Conservation (phyloP, 2,329 filamentous ascomycete genomes). For the Fusarium torulosum region DNA sequence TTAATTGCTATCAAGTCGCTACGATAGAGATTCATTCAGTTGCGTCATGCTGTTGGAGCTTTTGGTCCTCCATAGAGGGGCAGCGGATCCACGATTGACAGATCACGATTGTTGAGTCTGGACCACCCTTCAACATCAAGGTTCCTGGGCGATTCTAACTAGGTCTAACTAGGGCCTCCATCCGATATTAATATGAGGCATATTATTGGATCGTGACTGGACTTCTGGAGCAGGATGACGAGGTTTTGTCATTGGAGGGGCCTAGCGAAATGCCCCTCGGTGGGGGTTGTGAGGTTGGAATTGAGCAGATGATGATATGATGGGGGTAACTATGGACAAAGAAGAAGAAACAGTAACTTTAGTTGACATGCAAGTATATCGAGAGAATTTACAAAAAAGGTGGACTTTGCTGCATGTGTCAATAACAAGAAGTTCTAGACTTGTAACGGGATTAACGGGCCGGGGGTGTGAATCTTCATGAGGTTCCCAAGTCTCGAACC, state of each 20-base stretch:
- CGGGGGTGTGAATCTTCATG: constrained; percentile 20
- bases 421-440: constrained; percentile 27
- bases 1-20: not conserved
- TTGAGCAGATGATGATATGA: constrained; percentile 30
- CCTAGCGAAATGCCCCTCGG: constrained; percentile 37
- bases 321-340: constrained; percentile 2
- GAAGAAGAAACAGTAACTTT: not conserved
- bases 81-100: constrained; percentile 24
- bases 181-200: constrained; percentile 36
- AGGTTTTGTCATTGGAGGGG: constrained; percentile 29
- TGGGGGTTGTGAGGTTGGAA: constrained; percentile 35
- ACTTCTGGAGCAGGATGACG: constrained; percentile 30
- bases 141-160: constrained; percentile 26
- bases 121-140: constrained; percentile 28
- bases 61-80: constrained; percentile 32
- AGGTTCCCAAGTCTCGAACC: constrained; percentile 33
- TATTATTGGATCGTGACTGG: constrained; percentile 40
- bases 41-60: constrained; percentile 32
- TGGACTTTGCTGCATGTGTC: constrained; percentile 3
- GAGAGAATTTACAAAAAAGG: not conserved
- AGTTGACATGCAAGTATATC: not conserved
- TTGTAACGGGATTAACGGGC: constrained; percentile 39
- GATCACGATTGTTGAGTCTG: constrained; percentile 39
- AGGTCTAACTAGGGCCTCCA: constrained; percentile 37
- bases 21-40: constrained; percentile 6